Evolutionary conservation across 768 basidiomycete genomes (phyloP), one percentile per base, ranked within the genome.

Genomic region (Trametes maxima): DNA sequence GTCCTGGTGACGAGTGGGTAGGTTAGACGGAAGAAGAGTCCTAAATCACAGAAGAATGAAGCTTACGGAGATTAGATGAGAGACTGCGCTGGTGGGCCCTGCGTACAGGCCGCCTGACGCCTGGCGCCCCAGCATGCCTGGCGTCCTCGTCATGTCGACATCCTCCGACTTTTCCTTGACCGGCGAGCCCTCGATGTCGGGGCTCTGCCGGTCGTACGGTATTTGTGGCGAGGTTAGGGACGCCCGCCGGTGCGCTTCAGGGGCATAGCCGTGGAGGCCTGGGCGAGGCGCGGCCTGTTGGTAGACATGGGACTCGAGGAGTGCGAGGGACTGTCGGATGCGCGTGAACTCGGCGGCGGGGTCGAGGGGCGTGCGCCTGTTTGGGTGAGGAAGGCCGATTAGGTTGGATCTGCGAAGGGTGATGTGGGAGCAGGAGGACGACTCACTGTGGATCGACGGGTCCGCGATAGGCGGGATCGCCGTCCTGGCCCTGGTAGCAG

Each of bases 401-500:
- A 65, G 51, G 50, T 48, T 60, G 58, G 60, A 64, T 62, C 68
- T 60, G 67, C 53, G 57, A 49, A 59, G 21, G 40, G 58, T 52
- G 64, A 51, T 35, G 54, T 21, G 11, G 42, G 59, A 42, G 57
- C 40, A 47, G 33, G 48, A 59, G 56, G 54, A 42, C 56, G 65
- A 80, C 82, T 69, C 72, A 85, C 85, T 59, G 57, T 19, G 80
- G 80, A 69, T 79, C 78, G 70, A 68, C 69, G 66, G 86, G 86
- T 77, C 87, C 85, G 73, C 79, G 72, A n/a, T 69, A 68, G 51
- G 77, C 73, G 68, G 83, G 82, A 54, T 75, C 77, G 63, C 7
- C 74, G 60, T 90, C 89, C 70, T 85, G 84, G 55, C 83, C 86
- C 72, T 90, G 88, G 77, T 92, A 92, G 77, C 91, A 94, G 67